Base-by-base conservation (phyloP, 257 asterid genomes). In the Primulina tabacum region DNA sequence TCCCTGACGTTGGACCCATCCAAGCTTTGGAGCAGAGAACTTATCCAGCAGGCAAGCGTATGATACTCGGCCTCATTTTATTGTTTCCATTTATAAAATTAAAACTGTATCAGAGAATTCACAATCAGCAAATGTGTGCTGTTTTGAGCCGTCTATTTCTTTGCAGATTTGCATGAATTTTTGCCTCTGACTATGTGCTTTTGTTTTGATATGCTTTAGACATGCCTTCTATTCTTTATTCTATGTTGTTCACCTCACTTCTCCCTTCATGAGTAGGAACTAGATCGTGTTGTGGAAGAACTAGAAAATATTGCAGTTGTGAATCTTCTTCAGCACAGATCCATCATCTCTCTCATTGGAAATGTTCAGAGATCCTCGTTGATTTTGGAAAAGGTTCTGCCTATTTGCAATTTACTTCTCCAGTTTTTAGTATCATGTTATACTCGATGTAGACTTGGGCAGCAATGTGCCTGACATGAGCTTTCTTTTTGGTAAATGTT, bases 11-110 rank as follows among this genome's bases (percentile, higher is more conserved):
- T 92, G 77, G 97, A 92, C 77, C 96, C 98, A 30, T 92, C 96
- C 73, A 89, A 92, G 88, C 88, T 92, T 57, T 92, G 98, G 98
- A 89, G 95, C 79, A 82, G 96, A 82, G 98, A 89, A 83, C 82
- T 92, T 74, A 86, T 89, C 84, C 92, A 86, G 93, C 96, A 92
- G 96, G 96, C 96, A 85, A 87, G 89, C 72, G 24, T 82, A 77
- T 53, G 82, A 80, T 69, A 33, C 71, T 58, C 5, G 34, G 58
- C 80, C 78, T 71, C 61, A 24, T 70, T 56, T 20, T 67, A 7
- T 37, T 26, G 14, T 62, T 76, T 71, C 33, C 40, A 50, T 35
- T 20, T 72, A 47, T 5, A 26, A 65, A 24, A 32, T 55, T 55
- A 5, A 17, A 6, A 35, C 32, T 11, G 20, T 16, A 16, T 16